Percentiles rank a stretch among this genome's conserved stretches.
Evolutionary conservation across 2,329 filamentous ascomycete species (phyloP).

Genomic region (Scedosporium apiospermum): DNA sequence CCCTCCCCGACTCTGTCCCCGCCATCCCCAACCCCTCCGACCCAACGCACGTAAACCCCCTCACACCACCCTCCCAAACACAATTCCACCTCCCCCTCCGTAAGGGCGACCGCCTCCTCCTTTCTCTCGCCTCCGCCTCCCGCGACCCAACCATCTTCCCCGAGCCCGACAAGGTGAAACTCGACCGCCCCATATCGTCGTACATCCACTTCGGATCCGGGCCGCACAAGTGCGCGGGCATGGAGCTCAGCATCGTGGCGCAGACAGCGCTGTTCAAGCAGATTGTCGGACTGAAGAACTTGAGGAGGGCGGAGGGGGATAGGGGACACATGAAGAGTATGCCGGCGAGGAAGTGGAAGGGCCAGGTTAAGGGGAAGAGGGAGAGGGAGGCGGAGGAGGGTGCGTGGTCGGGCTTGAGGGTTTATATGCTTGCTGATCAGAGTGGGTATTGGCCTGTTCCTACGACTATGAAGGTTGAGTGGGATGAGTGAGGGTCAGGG

Average conservation of each 20-base stretch:
- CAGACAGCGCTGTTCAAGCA: neutral
- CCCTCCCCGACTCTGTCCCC: constrained; percentile 16
- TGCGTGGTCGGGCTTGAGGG: neutral
- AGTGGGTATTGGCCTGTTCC: neutral
- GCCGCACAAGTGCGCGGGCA: constrained; percentile 18
- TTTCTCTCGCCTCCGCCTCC: constrained; percentile 39
- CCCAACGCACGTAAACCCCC: constrained; percentile 10
- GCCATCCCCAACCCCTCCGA: constrained; percentile 12
- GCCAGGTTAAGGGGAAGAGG: neutral
- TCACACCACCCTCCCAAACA: constrained; percentile 8
- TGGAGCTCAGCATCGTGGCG: neutral
- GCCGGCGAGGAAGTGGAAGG: neutral
- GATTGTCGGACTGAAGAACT: neutral
- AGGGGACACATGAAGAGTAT: neutral
- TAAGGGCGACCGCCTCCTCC: constrained; percentile 38
- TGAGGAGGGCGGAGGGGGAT: neutral
- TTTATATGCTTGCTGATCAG: neutral
- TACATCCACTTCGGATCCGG: constrained; percentile 46
- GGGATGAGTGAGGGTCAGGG: neutral
- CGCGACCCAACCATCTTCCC: constrained; percentile 39
- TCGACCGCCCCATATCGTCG: constrained; percentile 36
- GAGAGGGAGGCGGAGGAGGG: neutral
- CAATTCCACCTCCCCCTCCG: constrained; percentile 15
- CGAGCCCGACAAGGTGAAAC: constrained; percentile 36
- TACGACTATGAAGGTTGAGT: neutral